These are phyloP conservation scores for Cyclotella atomus DNA, from an alignment of 108 stramenopile genomes.

Conservation along the genomic window DNA sequence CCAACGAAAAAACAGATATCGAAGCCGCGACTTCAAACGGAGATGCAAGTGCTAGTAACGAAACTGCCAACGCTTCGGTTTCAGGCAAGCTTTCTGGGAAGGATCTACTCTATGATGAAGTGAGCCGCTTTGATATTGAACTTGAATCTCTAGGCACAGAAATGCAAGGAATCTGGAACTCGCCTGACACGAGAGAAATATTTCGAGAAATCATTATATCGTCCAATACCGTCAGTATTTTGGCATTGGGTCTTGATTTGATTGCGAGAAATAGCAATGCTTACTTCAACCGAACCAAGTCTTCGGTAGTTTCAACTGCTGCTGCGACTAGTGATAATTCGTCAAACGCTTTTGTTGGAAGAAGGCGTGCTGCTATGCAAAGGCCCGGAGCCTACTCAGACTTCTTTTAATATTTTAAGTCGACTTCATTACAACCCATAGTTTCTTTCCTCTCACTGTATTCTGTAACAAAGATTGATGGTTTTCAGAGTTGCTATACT, in stretches of 20 bases:
- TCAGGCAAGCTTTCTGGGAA: slow-evolving; percentile 42
- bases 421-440: too few species aligned
- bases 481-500: too few species aligned
- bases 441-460: too few species aligned
- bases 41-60: neutral
- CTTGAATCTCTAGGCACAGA: slow-evolving; percentile 77
- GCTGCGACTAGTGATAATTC: slow-evolving; percentile 9
- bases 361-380: slow-evolving; percentile 46
- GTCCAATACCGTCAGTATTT: slow-evolving; percentile 67
- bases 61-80: neutral
- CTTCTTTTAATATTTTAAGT: slow-evolving; percentile 47
- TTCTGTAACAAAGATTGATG: too few species aligned
- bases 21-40: neutral
- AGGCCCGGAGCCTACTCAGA: slow-evolving; percentile 47
- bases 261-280: slow-evolving; percentile 72
- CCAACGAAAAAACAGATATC: neutral
- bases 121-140: slow-evolving; percentile 75
- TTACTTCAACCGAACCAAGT: slow-evolving; percentile 57
- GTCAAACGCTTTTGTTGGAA: slow-evolving; percentile 18
- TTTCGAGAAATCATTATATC: slow-evolving; percentile 75
- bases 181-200: slow-evolving; percentile 61
- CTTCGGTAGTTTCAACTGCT: slow-evolving; percentile 34
- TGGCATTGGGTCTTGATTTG: slow-evolving; percentile 78
- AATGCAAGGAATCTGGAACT: slow-evolving; percentile 81
- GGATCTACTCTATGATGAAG: slow-evolving; percentile 62